These are phyloP conservation scores for Friedmanniomyces endolithicus DNA, from an alignment of 495 filamentous ascomycete genomes.

Conservation along the genomic window DNA sequence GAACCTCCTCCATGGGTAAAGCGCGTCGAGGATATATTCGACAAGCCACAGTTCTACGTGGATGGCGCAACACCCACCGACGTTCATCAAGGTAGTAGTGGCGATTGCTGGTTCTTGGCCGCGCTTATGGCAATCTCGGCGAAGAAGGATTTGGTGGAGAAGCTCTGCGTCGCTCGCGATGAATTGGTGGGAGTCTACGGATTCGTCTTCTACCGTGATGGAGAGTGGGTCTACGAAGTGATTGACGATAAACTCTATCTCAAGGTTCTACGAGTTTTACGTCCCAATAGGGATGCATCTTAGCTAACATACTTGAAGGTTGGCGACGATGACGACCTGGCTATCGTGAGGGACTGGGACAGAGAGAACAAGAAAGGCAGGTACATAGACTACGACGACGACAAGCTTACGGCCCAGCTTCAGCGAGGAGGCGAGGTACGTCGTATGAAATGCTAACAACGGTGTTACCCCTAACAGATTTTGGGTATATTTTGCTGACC, in stretches of 20 bases:
- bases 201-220: constrained; percentile 86
- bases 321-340: constrained; percentile 64
- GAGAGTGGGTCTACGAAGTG: constrained; percentile 83
- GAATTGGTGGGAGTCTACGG: constrained; percentile 82
- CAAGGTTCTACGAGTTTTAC: no score
- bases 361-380: constrained; percentile 11
- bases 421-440: constrained; percentile 53
- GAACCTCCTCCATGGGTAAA: constrained; percentile 26
- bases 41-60: constrained; percentile 71
- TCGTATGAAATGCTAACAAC: neutral
- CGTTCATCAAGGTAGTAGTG: constrained; percentile 64
- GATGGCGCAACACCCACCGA: constrained; percentile 74
- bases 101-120: constrained; percentile 88
- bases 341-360: constrained; percentile 12
- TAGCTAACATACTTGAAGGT: no score
- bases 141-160: constrained; percentile 64
- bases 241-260: constrained; percentile 81
- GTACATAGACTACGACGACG: constrained; percentile 40
- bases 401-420: constrained; percentile 61
- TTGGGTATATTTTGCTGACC: no score
- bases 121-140: constrained; percentile 75
- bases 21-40: constrained; percentile 61
- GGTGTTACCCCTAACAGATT: neutral
- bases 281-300: no score
- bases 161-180: constrained; percentile 69